Conservation (phyloP, 257 asterid species). For the Ophiorrhiza pumila region DNA sequence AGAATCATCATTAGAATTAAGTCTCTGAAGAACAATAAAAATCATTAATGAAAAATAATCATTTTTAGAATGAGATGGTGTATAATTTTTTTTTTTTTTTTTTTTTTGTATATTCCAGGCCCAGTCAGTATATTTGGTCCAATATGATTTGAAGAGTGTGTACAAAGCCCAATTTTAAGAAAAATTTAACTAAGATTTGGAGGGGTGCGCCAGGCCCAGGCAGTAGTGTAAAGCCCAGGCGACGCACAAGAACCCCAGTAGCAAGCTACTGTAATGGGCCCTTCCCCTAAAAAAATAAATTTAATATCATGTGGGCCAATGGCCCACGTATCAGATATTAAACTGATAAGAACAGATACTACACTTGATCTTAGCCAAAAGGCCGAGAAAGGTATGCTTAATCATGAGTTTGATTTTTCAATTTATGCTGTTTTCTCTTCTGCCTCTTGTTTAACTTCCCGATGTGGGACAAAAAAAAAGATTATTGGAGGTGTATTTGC, state of each 20-base stretch:
- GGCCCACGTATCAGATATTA: constrained; percentile 28
- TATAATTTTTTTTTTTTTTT: too few species aligned
- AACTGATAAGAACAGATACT: constrained; percentile 75
- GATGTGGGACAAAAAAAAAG: background rate
- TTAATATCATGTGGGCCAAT: background rate
- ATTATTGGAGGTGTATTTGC: background rate
- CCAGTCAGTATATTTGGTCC: too few species aligned
- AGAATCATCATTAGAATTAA: too few species aligned
- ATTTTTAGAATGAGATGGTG: too few species aligned
- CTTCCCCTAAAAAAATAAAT: background rate
- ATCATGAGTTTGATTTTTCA: accelerated
- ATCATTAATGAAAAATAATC: too few species aligned
- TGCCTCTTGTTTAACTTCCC: too few species aligned
- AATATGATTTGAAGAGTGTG: too few species aligned
- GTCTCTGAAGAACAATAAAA: too few species aligned
- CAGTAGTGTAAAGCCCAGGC: background rate
- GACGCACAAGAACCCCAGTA: background rate
- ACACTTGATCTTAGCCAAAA: constrained; percentile 66
- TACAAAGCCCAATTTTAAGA: too few species aligned
- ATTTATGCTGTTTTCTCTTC: background rate
- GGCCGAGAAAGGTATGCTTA: constrained; percentile 64
- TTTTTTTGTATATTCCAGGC: too few species aligned
- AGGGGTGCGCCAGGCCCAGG: constrained; percentile 7
- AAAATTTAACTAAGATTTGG: background rate
- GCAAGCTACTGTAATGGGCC: constrained; percentile 5